Base-by-base conservation (phyloP, 805 yeast genomes). In the Saturnispora saitoi region DNA sequence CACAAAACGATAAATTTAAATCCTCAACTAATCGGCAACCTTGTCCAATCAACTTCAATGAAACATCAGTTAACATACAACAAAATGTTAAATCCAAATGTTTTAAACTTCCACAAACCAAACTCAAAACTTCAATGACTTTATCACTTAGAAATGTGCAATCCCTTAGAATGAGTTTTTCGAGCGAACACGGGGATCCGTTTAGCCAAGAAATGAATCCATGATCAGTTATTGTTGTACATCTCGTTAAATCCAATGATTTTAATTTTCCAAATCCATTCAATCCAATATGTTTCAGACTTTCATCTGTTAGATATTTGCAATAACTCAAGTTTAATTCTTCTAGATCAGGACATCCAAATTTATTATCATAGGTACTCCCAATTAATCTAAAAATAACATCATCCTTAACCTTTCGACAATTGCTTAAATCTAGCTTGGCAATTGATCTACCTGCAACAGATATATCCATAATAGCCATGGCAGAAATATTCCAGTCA, bases 391-490 rank as follows among this genome's bases (percentile, higher is more conserved):
- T 68, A 54, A 81, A 83, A 36, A 85, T 66, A 4, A 83, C 88
- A 55, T 77, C 80, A 60, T 85, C 93, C 45, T 80, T 70, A 1
- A 84, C 87, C 55, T 80, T 82, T 20, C 89, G 68, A 56, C 91
- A 85, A 61, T 85, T 83, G 9, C 86, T 75, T 39, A 85, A 67
- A 60, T 84, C 88, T 19, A 85, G 67, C 46, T 76, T 80, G 48
- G 71, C 77, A 34, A 85, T 64, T 52, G 72, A 64, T 31, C 71
- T 68, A 8, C 89, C 89, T 30, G 83, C 79, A 1, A 76, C 80
- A 1, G 87, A 75, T 38, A 84, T 63, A 60, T 85, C 91, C 88
- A 84, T 82, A 29, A 84, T 81, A 2, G 90, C 85, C 86, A 83
- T 81, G 2, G 88, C 86, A 51, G 82, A 76, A 8, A 85, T 78